phyloP scores from a whole-genome alignment of 73 alveolate species.

The Uronychia setigera region DNA sequence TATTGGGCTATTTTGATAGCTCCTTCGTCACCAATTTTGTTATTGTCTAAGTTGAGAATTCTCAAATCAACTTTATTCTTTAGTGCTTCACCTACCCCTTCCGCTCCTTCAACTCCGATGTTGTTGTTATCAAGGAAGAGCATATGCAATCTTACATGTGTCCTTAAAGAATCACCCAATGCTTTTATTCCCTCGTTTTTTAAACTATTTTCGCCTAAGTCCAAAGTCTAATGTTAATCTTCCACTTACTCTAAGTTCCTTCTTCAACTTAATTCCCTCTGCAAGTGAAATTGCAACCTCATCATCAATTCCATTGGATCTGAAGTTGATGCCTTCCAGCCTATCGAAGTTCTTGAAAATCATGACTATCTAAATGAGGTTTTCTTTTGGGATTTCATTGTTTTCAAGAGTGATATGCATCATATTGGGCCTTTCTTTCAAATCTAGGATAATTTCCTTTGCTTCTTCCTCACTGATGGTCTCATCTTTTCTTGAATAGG shows the following conservation, averaged over 20 bases:
- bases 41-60: conserved; percentile 60
- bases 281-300: conserved; percentile 39
- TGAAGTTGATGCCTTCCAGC: conserved; percentile 62
- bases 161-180: conserved; percentile 60
- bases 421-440: conserved; percentile 45
- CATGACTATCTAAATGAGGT: conserved; percentile 13
- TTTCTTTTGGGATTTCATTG: conserved; percentile 32
- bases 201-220: conserved; percentile 65
- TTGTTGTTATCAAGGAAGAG: conserved; percentile 60
- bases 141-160: conserved; percentile 71
- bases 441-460: conserved; percentile 31
- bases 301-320: conserved; percentile 48
- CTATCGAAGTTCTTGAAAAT: conserved; percentile 36
- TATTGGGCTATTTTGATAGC: conserved; percentile 39
- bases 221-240: conserved; percentile 35
- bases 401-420: conserved; percentile 66
- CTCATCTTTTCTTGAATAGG: conserved; percentile 50
- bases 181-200: conserved; percentile 16
- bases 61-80: conserved; percentile 64
- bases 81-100: conserved; percentile 62
- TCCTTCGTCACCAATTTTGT: conserved; percentile 63
- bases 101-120: conserved; percentile 52
- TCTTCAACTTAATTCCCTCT: conserved; percentile 58
- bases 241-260: conserved; percentile 57
- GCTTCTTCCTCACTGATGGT: conserved; percentile 30